Evolutionary conservation across 208 protist species (phyloP).

Genomic region (Tritrichomonas foetus): DNA sequence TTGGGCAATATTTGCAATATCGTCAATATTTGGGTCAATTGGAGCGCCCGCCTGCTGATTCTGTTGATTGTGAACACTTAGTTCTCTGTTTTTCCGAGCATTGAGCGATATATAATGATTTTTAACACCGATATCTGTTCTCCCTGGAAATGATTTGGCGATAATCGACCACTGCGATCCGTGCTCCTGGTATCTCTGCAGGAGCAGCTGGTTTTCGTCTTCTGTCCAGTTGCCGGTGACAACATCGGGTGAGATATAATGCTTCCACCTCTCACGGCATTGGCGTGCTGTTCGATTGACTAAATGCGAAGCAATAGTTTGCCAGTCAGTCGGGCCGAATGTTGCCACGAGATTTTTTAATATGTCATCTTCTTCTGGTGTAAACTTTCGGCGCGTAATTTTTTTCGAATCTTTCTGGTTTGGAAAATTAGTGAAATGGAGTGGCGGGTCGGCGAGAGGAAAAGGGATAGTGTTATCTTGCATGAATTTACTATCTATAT

Average conservation of each 20-base stretch:
- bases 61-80: no score
- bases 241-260: background rate
- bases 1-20: no score
- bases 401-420: no score
- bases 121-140: conserved; percentile 1
- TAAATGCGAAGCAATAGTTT: background rate
- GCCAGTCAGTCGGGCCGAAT: background rate
- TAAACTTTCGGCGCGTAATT: background rate
- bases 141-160: background rate
- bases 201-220: background rate
- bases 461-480: no score
- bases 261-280: background rate
- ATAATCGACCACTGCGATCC: background rate
- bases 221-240: background rate
- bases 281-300: background rate
- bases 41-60: no score
- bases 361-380: background rate
- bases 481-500: no score
- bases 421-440: no score
- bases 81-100: no score
- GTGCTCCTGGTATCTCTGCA: background rate
- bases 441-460: no score
- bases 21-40: no score
- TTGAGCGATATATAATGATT: background rate
- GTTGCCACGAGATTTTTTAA: background rate